These are phyloP conservation scores for Mortierella claussenii DNA, from an alignment of 192 early-diverging fungal genomes.

Conservation along the genomic window DNA sequence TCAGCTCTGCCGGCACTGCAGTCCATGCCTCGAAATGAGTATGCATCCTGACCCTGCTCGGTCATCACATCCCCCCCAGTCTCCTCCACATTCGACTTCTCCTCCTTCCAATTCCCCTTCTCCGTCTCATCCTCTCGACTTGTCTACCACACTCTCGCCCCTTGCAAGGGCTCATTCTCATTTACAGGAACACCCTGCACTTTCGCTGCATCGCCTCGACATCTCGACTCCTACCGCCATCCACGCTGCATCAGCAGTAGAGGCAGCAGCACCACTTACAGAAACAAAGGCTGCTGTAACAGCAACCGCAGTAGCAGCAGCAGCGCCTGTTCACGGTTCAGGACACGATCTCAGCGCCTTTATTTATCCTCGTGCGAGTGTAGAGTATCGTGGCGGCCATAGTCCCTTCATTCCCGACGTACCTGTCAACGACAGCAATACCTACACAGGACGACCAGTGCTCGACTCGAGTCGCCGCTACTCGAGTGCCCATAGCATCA, in stretches of 20 bases:
- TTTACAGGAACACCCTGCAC: constrained; percentile 10
- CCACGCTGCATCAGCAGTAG: too few relatives aligned
- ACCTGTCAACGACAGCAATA: constrained; percentile 24
- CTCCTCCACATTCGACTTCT: too few relatives aligned
- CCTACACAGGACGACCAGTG: constrained; percentile 29
- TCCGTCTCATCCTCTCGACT: neutral
- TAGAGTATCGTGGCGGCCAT: neutral
- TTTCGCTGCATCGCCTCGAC: constrained; percentile 23
- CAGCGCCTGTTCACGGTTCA: neutral
- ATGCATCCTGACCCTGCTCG: constrained; percentile 32
- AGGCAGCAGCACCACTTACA: neutral
- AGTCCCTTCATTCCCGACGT: constrained; percentile 8
- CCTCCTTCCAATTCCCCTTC: too few relatives aligned
- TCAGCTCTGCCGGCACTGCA: neutral
- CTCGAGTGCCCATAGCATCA: constrained; percentile 17
- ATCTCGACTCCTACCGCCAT: too few relatives aligned
- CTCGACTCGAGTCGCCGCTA: constrained; percentile 33
- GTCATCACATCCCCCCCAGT: too few relatives aligned
- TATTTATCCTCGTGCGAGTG: neutral
- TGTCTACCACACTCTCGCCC: neutral
- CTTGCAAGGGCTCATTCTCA: constrained; percentile 13
- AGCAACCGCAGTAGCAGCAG: neutral
- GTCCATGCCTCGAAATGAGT: constrained; percentile 42
- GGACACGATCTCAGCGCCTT: neutral
- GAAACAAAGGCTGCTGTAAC: neutral